Percentiles rank a stretch among this genome's conserved stretches.
Conservation (phyloP, 2,329 filamentous ascomycete species). For the Penicillium concentricum region DNA sequence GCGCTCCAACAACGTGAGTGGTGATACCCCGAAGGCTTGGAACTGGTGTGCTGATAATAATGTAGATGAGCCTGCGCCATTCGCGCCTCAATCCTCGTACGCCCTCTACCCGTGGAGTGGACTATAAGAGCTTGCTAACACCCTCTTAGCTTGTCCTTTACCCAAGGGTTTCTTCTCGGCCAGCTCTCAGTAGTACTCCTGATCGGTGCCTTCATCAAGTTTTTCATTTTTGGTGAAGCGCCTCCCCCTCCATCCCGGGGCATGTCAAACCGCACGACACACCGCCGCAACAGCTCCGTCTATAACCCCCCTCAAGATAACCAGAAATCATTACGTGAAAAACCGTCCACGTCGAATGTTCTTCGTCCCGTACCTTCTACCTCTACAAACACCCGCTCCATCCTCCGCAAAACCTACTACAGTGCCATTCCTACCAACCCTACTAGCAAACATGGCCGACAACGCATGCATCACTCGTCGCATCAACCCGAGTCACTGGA, state of each 20-base stretch:
- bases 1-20: slow-evolving; percentile 32
- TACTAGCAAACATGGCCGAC: slow-evolving; percentile 42
- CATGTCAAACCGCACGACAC: slow-evolving; percentile 70
- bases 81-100: slow-evolving; percentile 45
- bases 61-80: slow-evolving; percentile 30
- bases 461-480: slow-evolving; percentile 57
- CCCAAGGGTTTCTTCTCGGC: slow-evolving; percentile 87
- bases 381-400: slow-evolving; percentile 76
- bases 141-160: slow-evolving; percentile 72
- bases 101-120: slow-evolving; percentile 17
- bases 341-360: slow-evolving; percentile 63
- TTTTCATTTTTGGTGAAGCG: slow-evolving; percentile 98
- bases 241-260: slow-evolving; percentile 80
- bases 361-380: slow-evolving; percentile 70
- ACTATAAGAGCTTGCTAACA: slow-evolving; percentile 19
- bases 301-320: slow-evolving; percentile 41
- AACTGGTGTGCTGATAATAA: slow-evolving; percentile 14
- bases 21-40: neutral
- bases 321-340: slow-evolving; percentile 47
- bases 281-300: slow-evolving; percentile 71
- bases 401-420: slow-evolving; percentile 96
- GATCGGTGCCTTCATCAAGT: slow-evolving; percentile 94
- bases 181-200: slow-evolving; percentile 90
- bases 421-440: slow-evolving; percentile 55
- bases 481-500: slow-evolving; percentile 96